These are phyloP conservation scores for Boechera divaricarpa DNA, from an alignment of 345 rosid genomes.

Conservation along the genomic window DNA sequence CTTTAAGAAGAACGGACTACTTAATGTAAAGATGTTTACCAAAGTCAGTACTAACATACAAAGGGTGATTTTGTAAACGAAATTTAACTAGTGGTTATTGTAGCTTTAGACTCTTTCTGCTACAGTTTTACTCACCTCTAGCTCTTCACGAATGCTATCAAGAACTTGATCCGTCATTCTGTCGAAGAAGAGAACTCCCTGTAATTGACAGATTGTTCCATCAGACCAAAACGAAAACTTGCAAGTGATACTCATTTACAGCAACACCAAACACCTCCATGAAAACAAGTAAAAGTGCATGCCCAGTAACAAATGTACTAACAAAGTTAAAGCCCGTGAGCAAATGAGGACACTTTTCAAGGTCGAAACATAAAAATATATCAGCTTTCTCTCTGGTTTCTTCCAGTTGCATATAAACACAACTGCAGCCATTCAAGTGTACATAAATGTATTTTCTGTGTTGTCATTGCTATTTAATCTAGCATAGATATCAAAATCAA, in stretches of 20 bases:
- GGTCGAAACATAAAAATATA: neutral
- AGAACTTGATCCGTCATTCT: slow-evolving; percentile 87
- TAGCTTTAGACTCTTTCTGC: slow-evolving; percentile 9
- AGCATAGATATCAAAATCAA: slow-evolving; percentile 13
- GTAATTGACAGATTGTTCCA: slow-evolving; percentile 41
- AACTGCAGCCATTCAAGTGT: slow-evolving; percentile 8
- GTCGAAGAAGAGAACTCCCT: slow-evolving; percentile 91
- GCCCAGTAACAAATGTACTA: slow-evolving; percentile 23
- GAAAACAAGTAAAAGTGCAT: slow-evolving; percentile 19
- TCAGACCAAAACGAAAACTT: slow-evolving; percentile 19
- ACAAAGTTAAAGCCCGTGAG: neutral
- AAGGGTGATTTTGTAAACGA: neutral
- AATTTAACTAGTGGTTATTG: slow-evolving; percentile 10
- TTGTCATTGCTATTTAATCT: slow-evolving; percentile 16
- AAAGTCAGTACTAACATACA: slow-evolving; percentile 12
- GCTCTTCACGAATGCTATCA: slow-evolving; percentile 59
- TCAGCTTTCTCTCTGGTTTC: slow-evolving; percentile 6
- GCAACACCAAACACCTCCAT: slow-evolving; percentile 6
- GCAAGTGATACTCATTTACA: slow-evolving; percentile 18
- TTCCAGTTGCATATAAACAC: slow-evolving; percentile 17
- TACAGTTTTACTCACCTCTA: slow-evolving; percentile 63
- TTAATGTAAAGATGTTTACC: slow-evolving; percentile 8
- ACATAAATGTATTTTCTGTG: neutral
- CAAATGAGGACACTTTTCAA: neutral
- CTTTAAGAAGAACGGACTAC: neutral